phyloP scores from a whole-genome alignment of 2,329 filamentous ascomycete genomes.

The Lasiodiplodia hormozganensis region DNA sequence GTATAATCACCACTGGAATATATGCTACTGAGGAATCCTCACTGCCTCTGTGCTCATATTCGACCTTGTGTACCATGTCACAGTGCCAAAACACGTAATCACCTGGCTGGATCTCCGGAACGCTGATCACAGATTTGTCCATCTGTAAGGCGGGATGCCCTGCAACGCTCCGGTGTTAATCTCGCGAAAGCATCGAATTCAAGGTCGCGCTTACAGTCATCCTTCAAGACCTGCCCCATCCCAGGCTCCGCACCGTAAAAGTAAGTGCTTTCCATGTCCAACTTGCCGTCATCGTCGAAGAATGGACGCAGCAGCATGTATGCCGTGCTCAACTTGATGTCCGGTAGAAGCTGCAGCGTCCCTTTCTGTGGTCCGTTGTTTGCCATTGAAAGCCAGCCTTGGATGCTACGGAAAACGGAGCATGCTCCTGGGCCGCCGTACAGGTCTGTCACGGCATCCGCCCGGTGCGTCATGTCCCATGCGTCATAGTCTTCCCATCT shows the following conservation, averaged over 20 bases:
- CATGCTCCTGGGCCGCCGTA: slow-evolving; percentile 3
- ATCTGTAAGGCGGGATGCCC: slow-evolving; percentile 25
- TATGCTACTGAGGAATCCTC: slow-evolving; percentile 37
- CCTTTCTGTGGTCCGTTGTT: too few species aligned
- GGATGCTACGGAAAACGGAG: slow-evolving; percentile 1
- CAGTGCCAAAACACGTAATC: slow-evolving; percentile 40
- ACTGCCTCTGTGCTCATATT: slow-evolving; percentile 34
- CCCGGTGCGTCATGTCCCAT: slow-evolving; percentile 6
- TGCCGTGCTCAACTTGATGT: slow-evolving; percentile 34
- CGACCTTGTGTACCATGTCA: slow-evolving; percentile 37
- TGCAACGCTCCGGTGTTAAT: too few species aligned
- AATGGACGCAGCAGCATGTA: slow-evolving; percentile 36
- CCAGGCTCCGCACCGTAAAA: slow-evolving; percentile 34
- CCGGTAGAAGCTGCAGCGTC: not conserved
- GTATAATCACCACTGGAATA: slow-evolving; percentile 31
- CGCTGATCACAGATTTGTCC: slow-evolving; percentile 33
- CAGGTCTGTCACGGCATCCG: not conserved
- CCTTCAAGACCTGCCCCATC: slow-evolving; percentile 35
- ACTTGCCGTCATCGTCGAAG: slow-evolving; percentile 34
- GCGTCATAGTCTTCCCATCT: not conserved
- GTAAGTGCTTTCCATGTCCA: not conserved
- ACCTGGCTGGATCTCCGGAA: slow-evolving; percentile 35
- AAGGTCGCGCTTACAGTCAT: too few species aligned
- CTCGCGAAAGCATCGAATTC: too few species aligned
- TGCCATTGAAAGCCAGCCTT: slow-evolving; percentile 9